Percentiles rank a stretch among this genome's conserved stretches.
Conservation (phyloP, 2,329 filamentous ascomycete genomes). For the Penicillium hesseltinei region DNA sequence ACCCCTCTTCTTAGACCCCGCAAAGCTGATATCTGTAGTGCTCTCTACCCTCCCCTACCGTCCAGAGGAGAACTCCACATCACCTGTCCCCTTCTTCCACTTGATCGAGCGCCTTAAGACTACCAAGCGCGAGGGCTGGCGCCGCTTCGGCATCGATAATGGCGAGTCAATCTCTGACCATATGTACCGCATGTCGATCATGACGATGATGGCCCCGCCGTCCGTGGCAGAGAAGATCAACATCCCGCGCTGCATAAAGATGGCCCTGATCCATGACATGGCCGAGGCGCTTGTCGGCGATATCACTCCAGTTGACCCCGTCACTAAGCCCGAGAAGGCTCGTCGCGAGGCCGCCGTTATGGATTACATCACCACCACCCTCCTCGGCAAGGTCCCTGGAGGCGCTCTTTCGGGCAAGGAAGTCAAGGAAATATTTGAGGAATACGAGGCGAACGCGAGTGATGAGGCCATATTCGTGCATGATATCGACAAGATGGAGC, state of each 20-base stretch:
- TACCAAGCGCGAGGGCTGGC: slow-evolving; percentile 94
- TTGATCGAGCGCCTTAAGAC: slow-evolving; percentile 92
- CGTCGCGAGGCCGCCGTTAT: slow-evolving; percentile 84
- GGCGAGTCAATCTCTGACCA: slow-evolving; percentile 95
- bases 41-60: slow-evolving; percentile 63
- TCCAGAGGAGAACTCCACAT: slow-evolving; percentile 61
- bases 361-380: slow-evolving; percentile 75
- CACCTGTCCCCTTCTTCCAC: slow-evolving; percentile 90
- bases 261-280: slow-evolving; percentile 98
- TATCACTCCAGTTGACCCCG: slow-evolving; percentile 87
- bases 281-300: slow-evolving; percentile 92
- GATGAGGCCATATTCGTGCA: slow-evolving; percentile 87
- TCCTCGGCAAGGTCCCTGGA: slow-evolving; percentile 74
- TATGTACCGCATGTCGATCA: slow-evolving; percentile 99
- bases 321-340: slow-evolving; percentile 83
- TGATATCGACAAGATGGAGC: slow-evolving; percentile 95
- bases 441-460: slow-evolving; percentile 88
- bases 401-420: slow-evolving; percentile 63
- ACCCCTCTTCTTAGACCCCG: not conserved
- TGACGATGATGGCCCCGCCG: slow-evolving; percentile 86
- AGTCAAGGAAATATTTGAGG: slow-evolving; percentile 81
- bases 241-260: slow-evolving; percentile 80
- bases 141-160: slow-evolving; percentile 71
- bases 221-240: slow-evolving; percentile 70
- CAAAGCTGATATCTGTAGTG: slow-evolving; percentile 45